Base-by-base conservation (phyloP, 345 rosid genomes). In the Kandelia obovata region DNA sequence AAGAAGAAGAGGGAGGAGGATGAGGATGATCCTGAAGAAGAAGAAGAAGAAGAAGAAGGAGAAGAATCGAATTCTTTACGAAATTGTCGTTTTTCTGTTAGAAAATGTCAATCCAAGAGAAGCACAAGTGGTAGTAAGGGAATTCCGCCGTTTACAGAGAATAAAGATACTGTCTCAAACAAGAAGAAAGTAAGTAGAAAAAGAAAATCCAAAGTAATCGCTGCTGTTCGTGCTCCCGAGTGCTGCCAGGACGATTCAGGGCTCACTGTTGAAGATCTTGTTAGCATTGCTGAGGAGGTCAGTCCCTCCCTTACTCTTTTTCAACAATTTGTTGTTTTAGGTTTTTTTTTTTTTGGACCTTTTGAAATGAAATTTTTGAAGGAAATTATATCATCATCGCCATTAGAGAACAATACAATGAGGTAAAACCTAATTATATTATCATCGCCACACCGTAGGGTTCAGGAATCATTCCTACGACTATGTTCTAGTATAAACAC, bases 281-380 rank as follows among this genome's bases (percentile, higher is more conserved):
- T 85, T 52, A 79, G 75, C 79, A 82, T 87, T 64, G 89, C 89
- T 21, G 62, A 77, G 56, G 88, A 85, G 89, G 89, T 83, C 30
- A 73, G 26, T 70, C 32, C 6, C 56, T 34, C 15, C 13, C 19
- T 56, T 6, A 23, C 16, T 58, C 5, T 59, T 32, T 32, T 26
- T 15, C 7, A 46, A 69, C 13, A 20, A 4, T 28, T 64, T 43
- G 9, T 49, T 31, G 37, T 26, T 59, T 21, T 15, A 3, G 61
- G 27, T 53, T 43, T 35, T 4, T 68, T 1, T 1, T 37, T 10
- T 8, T 8, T 9, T 39, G 13, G 15, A 2, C 2, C 0, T 39
- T 39, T 39, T 39, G 16, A 11, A 11, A 1, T 10, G 16, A 39
- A 39, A 39, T 11, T 39, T 39, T 39, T 15, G 47, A 39, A 39